These are phyloP conservation scores for Candolleomyces eurysporus DNA, from an alignment of 768 basidiomycete genomes.

Conservation along the genomic window DNA sequence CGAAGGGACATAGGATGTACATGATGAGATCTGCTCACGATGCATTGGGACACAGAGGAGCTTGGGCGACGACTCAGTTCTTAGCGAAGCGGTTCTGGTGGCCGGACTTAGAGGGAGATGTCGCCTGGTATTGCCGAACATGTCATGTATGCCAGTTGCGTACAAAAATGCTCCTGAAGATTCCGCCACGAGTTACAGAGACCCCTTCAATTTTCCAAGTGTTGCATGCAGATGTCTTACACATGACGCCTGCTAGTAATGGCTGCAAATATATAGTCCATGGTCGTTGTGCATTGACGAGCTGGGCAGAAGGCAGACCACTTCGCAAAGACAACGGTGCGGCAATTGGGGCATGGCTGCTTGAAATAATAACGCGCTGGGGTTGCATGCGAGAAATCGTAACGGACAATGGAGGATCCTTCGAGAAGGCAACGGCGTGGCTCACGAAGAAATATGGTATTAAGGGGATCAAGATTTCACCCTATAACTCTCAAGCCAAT, in stretches of 20 bases:
- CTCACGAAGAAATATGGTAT: too few relatives aligned
- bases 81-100: conserved; percentile 26
- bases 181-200: conserved; percentile 15
- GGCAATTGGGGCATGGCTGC: conserved; percentile 20
- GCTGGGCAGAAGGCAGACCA: too few relatives aligned
- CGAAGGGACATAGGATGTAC: conserved; percentile 9
- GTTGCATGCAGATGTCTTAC: conserved; percentile 23
- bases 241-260: too few relatives aligned
- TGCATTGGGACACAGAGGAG: conserved; percentile 22
- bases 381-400: too few relatives aligned
- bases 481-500: too few relatives aligned
- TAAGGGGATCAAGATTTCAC: too few relatives aligned
- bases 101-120: conserved; percentile 23
- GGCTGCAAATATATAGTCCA: too few relatives aligned
- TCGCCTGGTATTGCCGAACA: conserved; percentile 21
- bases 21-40: conserved; percentile 22
- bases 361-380: conserved; percentile 35
- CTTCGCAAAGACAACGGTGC: conserved; percentile 18
- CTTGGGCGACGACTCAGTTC: conserved; percentile 14
- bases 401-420: too few relatives aligned
- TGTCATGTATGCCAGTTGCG: conserved; percentile 23
- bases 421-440: too few relatives aligned
- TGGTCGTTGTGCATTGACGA: too few relatives aligned
- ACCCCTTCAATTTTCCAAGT: conserved; percentile 22
- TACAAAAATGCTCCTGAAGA: conserved; percentile 14